A percentile compares a stretch with the other conserved stretches of the same genome.
These are phyloP conservation scores for Cylindrotheca closterium DNA, from an alignment of 108 stramenopile genomes.

Conservation along the genomic window DNA sequence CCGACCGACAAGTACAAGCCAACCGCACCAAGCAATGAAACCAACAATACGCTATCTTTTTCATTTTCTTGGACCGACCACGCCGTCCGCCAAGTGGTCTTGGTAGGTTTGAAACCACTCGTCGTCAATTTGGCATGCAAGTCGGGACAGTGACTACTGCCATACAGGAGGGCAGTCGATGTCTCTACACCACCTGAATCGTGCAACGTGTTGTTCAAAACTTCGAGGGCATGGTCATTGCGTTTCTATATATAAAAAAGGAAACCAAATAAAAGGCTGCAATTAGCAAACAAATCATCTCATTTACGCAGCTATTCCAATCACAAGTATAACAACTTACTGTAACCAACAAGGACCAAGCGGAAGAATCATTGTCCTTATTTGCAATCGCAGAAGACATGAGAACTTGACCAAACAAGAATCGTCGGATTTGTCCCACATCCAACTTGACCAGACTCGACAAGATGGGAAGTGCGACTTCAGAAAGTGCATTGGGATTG, in stretches of 20 bases:
- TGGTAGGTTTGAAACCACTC: slow-evolving; percentile 47
- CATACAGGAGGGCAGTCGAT: slow-evolving; percentile 60
- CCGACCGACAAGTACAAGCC: slow-evolving; percentile 63
- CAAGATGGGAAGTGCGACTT: slow-evolving; percentile 18
- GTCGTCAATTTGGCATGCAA: slow-evolving; percentile 49
- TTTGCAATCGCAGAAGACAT: slow-evolving; percentile 13
- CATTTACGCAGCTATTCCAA: too few species aligned
- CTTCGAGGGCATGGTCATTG: slow-evolving; percentile 66
- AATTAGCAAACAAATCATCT: too few species aligned
- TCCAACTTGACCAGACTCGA: slow-evolving; percentile 22
- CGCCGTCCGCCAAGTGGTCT: slow-evolving; percentile 71
- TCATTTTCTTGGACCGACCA: slow-evolving; percentile 37
- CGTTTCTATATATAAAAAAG: slow-evolving; percentile 23
- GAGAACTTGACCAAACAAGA: slow-evolving; percentile 72
- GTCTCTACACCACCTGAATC: background rate
- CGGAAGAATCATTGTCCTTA: background rate
- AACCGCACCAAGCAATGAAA: slow-evolving; percentile 36
- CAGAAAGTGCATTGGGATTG: slow-evolving; percentile 21
- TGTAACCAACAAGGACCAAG: slow-evolving; percentile 47
- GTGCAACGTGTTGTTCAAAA: slow-evolving; percentile 33
- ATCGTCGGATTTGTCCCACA: slow-evolving; percentile 30
- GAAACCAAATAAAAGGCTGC: too few species aligned
- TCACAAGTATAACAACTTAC: slow-evolving; percentile 8
- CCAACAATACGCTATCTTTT: background rate
- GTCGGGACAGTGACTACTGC: slow-evolving; percentile 74